These are phyloP conservation scores for Gossypium mustelinum DNA, from an alignment of 345 rosid genomes.

Conservation along the genomic window DNA sequence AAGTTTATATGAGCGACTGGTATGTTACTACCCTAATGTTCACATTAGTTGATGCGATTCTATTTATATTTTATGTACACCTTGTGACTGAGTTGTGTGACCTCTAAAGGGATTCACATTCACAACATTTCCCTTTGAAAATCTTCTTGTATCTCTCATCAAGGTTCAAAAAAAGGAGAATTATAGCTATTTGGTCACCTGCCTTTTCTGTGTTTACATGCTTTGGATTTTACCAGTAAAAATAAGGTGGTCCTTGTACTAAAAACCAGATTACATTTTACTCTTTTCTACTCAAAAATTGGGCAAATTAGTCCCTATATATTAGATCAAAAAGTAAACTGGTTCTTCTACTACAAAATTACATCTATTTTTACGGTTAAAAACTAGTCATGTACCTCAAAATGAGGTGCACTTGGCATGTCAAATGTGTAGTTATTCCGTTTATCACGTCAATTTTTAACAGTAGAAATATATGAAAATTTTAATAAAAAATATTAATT, in stretches of 20 bases:
- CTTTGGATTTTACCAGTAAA: background rate
- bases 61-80: background rate
- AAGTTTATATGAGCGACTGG: background rate
- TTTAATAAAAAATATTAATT: too few species aligned
- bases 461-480: fast-evolving
- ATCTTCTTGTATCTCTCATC: background rate
- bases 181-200: background rate
- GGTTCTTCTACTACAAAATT: too few species aligned
- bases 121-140: background rate
- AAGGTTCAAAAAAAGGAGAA: background rate
- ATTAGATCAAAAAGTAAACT: too few species aligned
- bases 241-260: too few species aligned
- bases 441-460: too few species aligned
- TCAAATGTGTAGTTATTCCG: too few species aligned
- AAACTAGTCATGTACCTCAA: too few species aligned
- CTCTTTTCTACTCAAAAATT: too few species aligned
- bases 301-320: too few species aligned
- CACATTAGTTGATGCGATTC: background rate
- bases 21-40: background rate
- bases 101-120: background rate
- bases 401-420: too few species aligned
- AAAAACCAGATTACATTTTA: too few species aligned
- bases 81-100: background rate
- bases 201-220: background rate
- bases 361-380: fast-evolving